A percentile compares a stretch with the other conserved stretches of the same genome.
phyloP scores from a whole-genome alignment of 2,329 filamentous ascomycete species.

The Penicillium verrucosum region DNA sequence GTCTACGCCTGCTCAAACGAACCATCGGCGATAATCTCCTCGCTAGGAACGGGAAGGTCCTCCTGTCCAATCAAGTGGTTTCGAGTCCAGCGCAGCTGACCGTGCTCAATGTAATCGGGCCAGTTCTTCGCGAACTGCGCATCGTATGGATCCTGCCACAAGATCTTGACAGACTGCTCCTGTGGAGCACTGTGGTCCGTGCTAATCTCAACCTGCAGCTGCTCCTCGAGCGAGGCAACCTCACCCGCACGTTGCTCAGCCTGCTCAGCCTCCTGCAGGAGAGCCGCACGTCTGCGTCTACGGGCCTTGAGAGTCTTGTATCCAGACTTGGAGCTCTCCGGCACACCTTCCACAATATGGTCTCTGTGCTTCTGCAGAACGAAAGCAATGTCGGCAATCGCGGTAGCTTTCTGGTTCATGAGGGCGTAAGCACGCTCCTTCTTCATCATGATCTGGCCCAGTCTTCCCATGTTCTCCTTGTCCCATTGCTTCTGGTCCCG shows the following conservation, averaged over 20 bases:
- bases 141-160: slow-evolving; percentile 47
- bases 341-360: slow-evolving; percentile 31
- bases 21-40: slow-evolving; percentile 24
- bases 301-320: slow-evolving; percentile 32
- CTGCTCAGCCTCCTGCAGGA: slow-evolving; percentile 23
- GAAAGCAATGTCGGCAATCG: slow-evolving; percentile 58
- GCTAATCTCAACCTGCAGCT: slow-evolving; percentile 31
- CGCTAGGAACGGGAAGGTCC: slow-evolving; percentile 5
- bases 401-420: slow-evolving; percentile 65
- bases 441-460: slow-evolving; percentile 47
- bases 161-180: slow-evolving; percentile 41
- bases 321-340: slow-evolving; percentile 27
- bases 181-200: slow-evolving; percentile 27
- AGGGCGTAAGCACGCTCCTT: slow-evolving; percentile 51
- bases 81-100: slow-evolving; percentile 37
- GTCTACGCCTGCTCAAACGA: slow-evolving; percentile 8
- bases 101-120: slow-evolving; percentile 45
- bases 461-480: slow-evolving; percentile 39
- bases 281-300: slow-evolving; percentile 31
- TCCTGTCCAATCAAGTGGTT: slow-evolving; percentile 38
- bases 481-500: slow-evolving; percentile 42
- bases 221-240: slow-evolving; percentile 22
- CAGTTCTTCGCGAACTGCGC: slow-evolving; percentile 42
- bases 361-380: slow-evolving; percentile 52
- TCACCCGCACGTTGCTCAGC: slow-evolving; percentile 24